phyloP scores from a whole-genome alignment of 202 grass and related monocot species.

The Panicum virgatum region DNA sequence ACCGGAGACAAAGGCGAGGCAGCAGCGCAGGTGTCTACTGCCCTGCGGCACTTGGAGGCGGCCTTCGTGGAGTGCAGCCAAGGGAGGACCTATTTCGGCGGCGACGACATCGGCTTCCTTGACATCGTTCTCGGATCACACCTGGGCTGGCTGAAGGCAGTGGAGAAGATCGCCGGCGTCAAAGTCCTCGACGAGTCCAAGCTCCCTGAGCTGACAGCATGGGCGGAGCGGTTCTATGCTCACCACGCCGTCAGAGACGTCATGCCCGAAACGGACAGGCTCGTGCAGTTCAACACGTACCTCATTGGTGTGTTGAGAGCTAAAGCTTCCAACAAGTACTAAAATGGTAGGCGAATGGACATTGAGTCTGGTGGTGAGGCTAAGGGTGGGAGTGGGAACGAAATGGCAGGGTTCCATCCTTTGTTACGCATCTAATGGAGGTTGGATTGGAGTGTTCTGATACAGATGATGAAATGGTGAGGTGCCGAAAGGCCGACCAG shows the following conservation, averaged over 20 bases:
- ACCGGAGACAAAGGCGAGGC: neutral
- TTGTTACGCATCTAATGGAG: too few relatives aligned
- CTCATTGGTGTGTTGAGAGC: neutral
- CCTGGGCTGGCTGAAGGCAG: constrained; percentile 36
- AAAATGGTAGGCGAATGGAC: too few relatives aligned
- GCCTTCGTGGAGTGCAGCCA: constrained; percentile 9
- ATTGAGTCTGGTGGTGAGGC: too few relatives aligned
- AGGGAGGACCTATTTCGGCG: constrained; percentile 4
- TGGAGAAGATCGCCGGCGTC: constrained; percentile 17
- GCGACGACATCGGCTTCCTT: constrained; percentile 34
- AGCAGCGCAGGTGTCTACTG: neutral
- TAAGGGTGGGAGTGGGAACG: too few relatives aligned
- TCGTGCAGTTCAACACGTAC: constrained; percentile 9
- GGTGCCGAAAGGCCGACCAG: too few relatives aligned
- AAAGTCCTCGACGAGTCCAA: constrained; percentile 36
- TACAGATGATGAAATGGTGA: too few relatives aligned
- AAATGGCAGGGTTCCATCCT: too few relatives aligned
- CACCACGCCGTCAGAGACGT: constrained; percentile 23
- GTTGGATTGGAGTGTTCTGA: too few relatives aligned
- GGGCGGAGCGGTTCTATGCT: constrained; percentile 33
- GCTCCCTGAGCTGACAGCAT: constrained; percentile 20
- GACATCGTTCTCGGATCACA: constrained; percentile 36
- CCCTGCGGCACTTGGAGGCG: constrained; percentile 8
- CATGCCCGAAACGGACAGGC: constrained; percentile 36
- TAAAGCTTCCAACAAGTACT: neutral